Base-by-base conservation (phyloP, 1,139 yeast species). In the Candida pseudoviswanathii region DNA sequence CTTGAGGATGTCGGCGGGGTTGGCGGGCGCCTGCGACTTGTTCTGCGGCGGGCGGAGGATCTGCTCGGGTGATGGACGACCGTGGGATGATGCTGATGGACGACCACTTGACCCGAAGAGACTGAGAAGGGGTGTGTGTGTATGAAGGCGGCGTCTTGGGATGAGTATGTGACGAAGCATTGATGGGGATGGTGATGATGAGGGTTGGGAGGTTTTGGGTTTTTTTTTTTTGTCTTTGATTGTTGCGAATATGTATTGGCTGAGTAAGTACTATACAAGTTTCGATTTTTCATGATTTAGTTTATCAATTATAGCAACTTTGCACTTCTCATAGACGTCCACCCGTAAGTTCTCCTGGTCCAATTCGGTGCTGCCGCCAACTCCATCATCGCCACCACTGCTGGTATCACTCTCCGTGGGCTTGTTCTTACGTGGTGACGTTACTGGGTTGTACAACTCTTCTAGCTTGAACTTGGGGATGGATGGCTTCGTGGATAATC, bases 1-100 rank as follows among this genome's bases (percentile, higher is more conserved):
- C 53, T 75, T 76, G 51, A 75, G 63, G 46, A 76, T 58, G 58
- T 76, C 80, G 3, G 73, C 80, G 4, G 81, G 80, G 50, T 75
- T 76, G 10, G 78, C 58, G 11, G 73, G 59, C n/a, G 76, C 65
- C 55, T 73, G 73, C 43, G 72, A 65, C 52, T 74, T 73, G 9
- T 70, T 71, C 2, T 68, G 58, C 4, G 78, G 79, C 5, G 78
- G 71, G 25, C 62, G 43, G 9, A 56, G 41, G 3, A 53, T 32
- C 21, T 48, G 50, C 24, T 48, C 44, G 26, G 52, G 46, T n/a
- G 29, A 11, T 10, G 44, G 30, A 7, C 43, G 31, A 10, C 16
- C 16, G 16, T 16, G 16, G 16, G 16, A 16, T 16, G 16, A 16
- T 16, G 16, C 16, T n/a, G 29, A 11, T 10, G 44, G 30, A 7